These are phyloP conservation scores for Gloeophyllum trabeum DNA, from an alignment of 768 basidiomycete species.

Conservation along the genomic window DNA sequence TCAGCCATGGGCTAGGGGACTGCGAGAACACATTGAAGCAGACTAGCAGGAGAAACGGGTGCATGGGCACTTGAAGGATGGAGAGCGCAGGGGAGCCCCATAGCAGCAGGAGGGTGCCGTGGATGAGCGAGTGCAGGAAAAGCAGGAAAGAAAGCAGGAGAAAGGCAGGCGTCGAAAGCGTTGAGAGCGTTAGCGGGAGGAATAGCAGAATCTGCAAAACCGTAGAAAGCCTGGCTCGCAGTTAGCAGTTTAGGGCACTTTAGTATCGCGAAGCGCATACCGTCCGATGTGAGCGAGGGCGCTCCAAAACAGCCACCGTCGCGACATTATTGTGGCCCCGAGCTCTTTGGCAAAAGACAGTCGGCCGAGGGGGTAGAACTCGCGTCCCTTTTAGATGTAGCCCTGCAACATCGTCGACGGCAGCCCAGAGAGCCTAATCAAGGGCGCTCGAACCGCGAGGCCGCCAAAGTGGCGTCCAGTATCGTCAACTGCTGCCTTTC, in stretches of 20 bases:
- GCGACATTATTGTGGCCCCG: not conserved
- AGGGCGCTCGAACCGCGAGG: too few species aligned
- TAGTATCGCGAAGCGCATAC: constrained; percentile 4
- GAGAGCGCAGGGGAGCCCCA: constrained; percentile 65
- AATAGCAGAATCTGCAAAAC: constrained; percentile 75
- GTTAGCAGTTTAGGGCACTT: constrained; percentile 3
- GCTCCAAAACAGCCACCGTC: constrained; percentile 9
- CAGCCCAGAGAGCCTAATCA: too few species aligned
- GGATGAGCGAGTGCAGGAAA: constrained; percentile 66
- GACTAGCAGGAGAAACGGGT: constrained; percentile 76
- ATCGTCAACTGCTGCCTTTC: too few species aligned
- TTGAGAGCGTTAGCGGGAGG: constrained; percentile 76
- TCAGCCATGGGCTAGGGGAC: constrained; percentile 44
- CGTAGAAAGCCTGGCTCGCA: constrained; percentile 47
- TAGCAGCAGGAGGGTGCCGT: constrained; percentile 66
- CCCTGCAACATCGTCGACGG: too few species aligned
- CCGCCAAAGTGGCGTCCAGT: too few species aligned
- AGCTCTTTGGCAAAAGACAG: too few species aligned
- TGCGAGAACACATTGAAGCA: constrained; percentile 80
- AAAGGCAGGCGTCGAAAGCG: constrained; percentile 71
- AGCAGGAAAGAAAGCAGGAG: constrained; percentile 72
- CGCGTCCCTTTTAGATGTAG: too few species aligned
- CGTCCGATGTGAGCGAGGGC: constrained; percentile 10
- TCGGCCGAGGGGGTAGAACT: too few species aligned
- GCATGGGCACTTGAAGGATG: constrained; percentile 76